Percentiles rank a stretch among this genome's conserved stretches.
Conservation (phyloP, 225 moss, liverwort and hornwort species). For the Pleurozium schreberi region DNA sequence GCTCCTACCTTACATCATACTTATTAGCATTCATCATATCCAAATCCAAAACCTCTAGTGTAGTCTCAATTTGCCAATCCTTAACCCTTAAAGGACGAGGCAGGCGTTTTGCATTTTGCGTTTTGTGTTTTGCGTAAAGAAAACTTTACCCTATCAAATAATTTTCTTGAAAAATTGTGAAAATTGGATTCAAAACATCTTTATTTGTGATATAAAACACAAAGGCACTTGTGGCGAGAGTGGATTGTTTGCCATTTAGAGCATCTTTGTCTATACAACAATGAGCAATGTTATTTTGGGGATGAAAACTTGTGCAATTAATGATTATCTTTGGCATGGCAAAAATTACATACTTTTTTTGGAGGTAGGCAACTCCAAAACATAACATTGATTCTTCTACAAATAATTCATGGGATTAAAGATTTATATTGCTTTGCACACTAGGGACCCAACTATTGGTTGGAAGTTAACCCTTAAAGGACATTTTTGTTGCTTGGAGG, state of each 20-base stretch:
- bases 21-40: not conserved
- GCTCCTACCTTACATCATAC: not conserved
- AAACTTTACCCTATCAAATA: no score
- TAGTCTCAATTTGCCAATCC: no score
- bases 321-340: not conserved
- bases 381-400: not conserved
- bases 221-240: fast-evolving
- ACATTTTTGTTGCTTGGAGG: no score
- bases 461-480: not conserved
- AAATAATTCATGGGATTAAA: not conserved
- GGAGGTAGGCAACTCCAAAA: not conserved
- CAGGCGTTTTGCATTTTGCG: no score
- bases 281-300: not conserved
- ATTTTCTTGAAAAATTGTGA: no score
- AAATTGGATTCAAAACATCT: no score
- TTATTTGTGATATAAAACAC: fast-evolving
- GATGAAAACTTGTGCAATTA: not conserved
- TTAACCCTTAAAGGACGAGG: no score
- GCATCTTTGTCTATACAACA: fast-evolving
- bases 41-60: no score
- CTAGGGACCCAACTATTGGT: fast-evolving
- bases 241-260: not conserved
- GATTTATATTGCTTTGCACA: not conserved
- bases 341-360: not conserved
- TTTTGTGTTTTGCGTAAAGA: no score